These are phyloP conservation scores for Papiliotrema fonsecae DNA, from an alignment of 1,284 basidiomycete species.

Conservation along the genomic window DNA sequence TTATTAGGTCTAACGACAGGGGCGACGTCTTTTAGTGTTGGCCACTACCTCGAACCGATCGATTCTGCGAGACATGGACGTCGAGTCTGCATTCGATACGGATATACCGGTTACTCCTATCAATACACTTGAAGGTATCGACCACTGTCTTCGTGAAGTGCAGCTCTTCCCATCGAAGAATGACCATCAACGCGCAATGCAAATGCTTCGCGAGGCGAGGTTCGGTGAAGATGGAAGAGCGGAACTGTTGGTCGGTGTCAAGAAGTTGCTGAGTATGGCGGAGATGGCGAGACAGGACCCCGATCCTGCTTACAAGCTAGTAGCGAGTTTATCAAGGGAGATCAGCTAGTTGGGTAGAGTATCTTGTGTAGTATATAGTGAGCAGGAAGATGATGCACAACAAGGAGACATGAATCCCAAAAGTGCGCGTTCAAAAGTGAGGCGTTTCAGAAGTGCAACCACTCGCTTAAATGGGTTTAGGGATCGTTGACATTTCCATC, in stretches of 20 bases:
- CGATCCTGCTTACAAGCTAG: conserved; percentile 67
- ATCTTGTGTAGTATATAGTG: not conserved
- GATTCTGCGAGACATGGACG: conserved; percentile 85
- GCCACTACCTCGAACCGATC: conserved; percentile 86
- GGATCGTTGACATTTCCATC: too few species aligned
- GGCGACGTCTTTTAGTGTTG: conserved; percentile 83
- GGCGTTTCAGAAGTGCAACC: not conserved
- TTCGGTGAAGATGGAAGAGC: conserved; percentile 57
- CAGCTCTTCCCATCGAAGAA: conserved; percentile 64
- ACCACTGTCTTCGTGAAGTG: conserved; percentile 76
- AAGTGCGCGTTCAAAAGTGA: too few species aligned
- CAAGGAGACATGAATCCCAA: too few species aligned
- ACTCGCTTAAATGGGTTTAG: too few species aligned
- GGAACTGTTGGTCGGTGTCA: conserved; percentile 77
- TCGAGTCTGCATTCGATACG: conserved; percentile 82
- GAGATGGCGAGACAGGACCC: conserved; percentile 98
- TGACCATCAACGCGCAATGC: conserved; percentile 61
- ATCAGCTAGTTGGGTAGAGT: not conserved
- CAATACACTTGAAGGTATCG: conserved; percentile 64
- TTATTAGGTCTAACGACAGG: conserved; percentile 51
- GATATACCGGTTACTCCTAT: conserved; percentile 84
- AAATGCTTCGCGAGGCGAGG: conserved; percentile 69
- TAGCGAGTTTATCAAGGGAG: conserved; percentile 58
- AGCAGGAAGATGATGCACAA: not conserved
- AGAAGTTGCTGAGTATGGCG: conserved; percentile 83